Evolutionary conservation across 108 stramenopile species (phyloP).

Genomic region (Nitzschia inconspicua): DNA sequence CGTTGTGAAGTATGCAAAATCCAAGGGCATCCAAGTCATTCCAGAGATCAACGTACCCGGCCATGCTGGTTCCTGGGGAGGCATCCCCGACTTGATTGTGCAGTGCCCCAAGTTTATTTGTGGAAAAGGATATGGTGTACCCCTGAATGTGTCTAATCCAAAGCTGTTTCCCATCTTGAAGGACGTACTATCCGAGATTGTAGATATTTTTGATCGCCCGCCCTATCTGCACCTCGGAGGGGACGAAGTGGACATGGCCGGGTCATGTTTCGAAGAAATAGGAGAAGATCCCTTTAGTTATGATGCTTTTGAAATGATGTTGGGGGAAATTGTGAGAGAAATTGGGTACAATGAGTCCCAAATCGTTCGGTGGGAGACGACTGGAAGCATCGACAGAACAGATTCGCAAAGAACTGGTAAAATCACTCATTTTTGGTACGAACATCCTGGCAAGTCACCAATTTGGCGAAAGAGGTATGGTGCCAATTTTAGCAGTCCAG

Average conservation of each 20-base stretch:
- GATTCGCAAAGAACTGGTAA: constrained; percentile 6
- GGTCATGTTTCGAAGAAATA: constrained; percentile 28
- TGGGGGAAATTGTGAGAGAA: constrained; percentile 11
- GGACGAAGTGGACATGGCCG: constrained; percentile 24
- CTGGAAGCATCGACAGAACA: constrained; percentile 5
- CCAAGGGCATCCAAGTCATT: constrained; percentile 5
- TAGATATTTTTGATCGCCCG: constrained; percentile 33
- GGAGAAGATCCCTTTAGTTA: constrained; percentile 15
- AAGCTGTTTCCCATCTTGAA: constrained; percentile 14
- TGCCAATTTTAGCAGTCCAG: neutral
- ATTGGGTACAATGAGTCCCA: constrained; percentile 6
- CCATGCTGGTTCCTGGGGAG: constrained; percentile 29
- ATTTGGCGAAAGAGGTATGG: neutral
- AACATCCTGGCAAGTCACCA: constrained; percentile 8
- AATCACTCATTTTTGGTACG: constrained; percentile 18
- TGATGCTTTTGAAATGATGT: constrained; percentile 9
- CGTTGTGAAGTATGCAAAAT: constrained; percentile 9
- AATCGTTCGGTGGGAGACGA: constrained; percentile 23
- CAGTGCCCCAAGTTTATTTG: constrained; percentile 23
- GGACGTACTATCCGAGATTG: constrained; percentile 23
- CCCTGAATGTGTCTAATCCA: constrained; percentile 23
- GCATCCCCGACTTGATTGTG: constrained; percentile 29
- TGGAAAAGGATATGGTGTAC: constrained; percentile 22
- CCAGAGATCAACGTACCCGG: constrained; percentile 32
- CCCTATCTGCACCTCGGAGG: constrained; percentile 39